A percentile compares a stretch with the other conserved stretches of the same genome.
These are phyloP conservation scores for Penicillium flavigenum DNA, from an alignment of 495 filamentous ascomycete genomes.

Conservation along the genomic window DNA sequence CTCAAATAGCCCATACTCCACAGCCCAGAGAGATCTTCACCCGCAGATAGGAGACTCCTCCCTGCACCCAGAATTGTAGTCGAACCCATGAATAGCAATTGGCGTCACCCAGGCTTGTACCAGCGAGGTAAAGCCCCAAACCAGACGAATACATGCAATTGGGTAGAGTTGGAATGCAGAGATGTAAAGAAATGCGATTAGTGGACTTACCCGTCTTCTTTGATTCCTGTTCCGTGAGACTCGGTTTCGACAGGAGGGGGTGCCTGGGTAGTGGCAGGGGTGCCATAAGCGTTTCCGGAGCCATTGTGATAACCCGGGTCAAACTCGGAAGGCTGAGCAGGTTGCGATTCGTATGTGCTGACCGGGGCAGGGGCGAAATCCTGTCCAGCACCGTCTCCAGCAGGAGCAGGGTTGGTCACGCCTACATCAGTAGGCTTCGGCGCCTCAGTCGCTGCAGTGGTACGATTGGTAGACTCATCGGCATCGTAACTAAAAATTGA, in stretches of 20 bases:
- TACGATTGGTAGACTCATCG: conserved; percentile 59
- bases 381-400: conserved; percentile 25
- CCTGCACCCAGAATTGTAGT: conserved; percentile 11
- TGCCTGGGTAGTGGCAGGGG: conserved; percentile 37
- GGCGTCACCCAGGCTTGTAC: conserved; percentile 8
- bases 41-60: not conserved
- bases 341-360: conserved; percentile 34
- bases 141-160: conserved; percentile 5
- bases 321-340: conserved; percentile 46
- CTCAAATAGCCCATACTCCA: conserved; percentile 7
- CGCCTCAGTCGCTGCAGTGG: conserved; percentile 35
- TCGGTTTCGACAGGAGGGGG: conserved; percentile 35
- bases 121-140: conserved; percentile 11
- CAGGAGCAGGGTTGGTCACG: conserved; percentile 19
- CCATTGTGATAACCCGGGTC: conserved; percentile 61
- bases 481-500: conserved; percentile 72
- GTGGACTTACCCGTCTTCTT: conserved; percentile 96
- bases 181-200: conserved; percentile 18
- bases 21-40: not conserved
- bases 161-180: conserved; percentile 16
- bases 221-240: conserved; percentile 66
- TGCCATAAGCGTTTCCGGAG: conserved; percentile 55
- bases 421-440: conserved; percentile 32
- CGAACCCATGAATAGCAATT: conserved; percentile 21
- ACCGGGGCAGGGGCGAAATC: conserved; percentile 44